phyloP scores from a whole-genome alignment of 176 grass and related monocot species.

The barley (Hordeum vulgare) region MorexV3_pseudomolecules_assembly NC_058519.1:642502605-642503104 shows the following conservation, averaged over 20 bases:
- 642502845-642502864: background rate
- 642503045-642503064: background rate
- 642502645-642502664: background rate
- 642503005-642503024: background rate
- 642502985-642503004: background rate
- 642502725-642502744: background rate
- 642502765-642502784: background rate
- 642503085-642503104: too few relatives aligned
- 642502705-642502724: background rate
- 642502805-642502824: background rate
- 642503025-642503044: background rate
- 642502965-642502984: background rate
- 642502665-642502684: background rate
- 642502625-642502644: background rate
- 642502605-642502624: background rate
- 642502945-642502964: background rate
- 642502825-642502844: background rate
- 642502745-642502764: too few relatives aligned
- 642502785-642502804: background rate
- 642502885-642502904: background rate
- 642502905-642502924: background rate
- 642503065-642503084: too few relatives aligned
- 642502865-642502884: background rate
- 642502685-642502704: background rate
- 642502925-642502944: background rate